Evolutionary conservation across 257 asterid species (phyloP).

Genomic region (Craterostigma plantagineum): DNA sequence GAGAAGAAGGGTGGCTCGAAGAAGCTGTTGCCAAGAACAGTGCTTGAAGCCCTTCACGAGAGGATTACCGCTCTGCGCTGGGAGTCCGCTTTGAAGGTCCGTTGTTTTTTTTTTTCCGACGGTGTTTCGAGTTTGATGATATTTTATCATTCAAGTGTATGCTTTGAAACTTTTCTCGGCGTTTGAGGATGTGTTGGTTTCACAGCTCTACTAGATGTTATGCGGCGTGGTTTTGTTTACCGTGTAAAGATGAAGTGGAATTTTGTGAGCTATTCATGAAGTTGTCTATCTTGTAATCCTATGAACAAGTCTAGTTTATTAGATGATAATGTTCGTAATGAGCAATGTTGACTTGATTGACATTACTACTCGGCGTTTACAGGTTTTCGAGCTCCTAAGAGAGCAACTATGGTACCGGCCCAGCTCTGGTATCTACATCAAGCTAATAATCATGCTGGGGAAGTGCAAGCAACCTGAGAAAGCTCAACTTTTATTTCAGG

Average conservation of each 20-base stretch:
- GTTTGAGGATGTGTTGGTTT: no score
- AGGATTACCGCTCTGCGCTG: constrained; percentile 87
- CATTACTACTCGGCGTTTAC: constrained; percentile 6
- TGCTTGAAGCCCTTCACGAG: constrained; percentile 88
- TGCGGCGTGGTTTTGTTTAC: no score
- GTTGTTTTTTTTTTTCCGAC: constrained; percentile 4
- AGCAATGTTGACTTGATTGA: no score
- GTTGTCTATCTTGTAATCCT: no score
- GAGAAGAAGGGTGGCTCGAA: constrained; percentile 62
- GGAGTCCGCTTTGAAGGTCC: constrained; percentile 91
- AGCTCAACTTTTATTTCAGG: constrained; percentile 61
- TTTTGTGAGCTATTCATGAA: no score
- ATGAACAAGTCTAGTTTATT: not conserved
- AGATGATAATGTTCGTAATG: not conserved
- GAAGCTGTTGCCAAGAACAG: constrained; percentile 51
- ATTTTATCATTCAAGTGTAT: no score
- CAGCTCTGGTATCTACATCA: constrained; percentile 50
- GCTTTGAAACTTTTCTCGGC: no score
- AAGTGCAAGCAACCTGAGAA: constrained; percentile 97
- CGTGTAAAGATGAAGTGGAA: no score
- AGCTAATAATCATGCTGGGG: constrained; percentile 91
- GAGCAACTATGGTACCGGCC: constrained; percentile 97
- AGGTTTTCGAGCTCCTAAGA: constrained; percentile 84
- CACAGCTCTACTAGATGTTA: no score
- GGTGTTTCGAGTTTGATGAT: no score